Percentiles rank a stretch among this genome's conserved stretches.
These are phyloP conservation scores for Hsuehochloa calcarea DNA, from an alignment of 176 grass and related monocot species.

Conservation along the genomic window DNA sequence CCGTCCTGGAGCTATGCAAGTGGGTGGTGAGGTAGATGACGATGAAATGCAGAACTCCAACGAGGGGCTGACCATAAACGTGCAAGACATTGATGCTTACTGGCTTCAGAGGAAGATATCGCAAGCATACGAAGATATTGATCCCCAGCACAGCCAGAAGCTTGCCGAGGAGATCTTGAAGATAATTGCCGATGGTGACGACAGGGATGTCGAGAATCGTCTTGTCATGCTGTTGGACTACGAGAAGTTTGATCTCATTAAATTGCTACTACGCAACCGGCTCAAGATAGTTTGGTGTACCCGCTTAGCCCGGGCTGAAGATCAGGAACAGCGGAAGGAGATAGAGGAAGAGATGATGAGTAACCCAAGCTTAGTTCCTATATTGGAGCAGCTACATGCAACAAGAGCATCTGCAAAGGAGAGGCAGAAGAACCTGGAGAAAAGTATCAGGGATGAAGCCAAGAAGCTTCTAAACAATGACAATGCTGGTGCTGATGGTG, in stretches of 20 bases:
- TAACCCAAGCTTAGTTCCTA: constrained; percentile 49
- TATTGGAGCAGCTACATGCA: constrained; percentile 92
- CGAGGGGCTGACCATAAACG: constrained; percentile 65
- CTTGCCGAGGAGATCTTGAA: constrained; percentile 83
- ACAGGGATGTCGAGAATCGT: constrained; percentile 80
- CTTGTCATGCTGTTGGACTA: constrained; percentile 88
- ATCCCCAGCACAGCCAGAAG: constrained; percentile 82
- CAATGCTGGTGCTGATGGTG: constrained; percentile 35
- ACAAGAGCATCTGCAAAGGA: constrained; percentile 94
- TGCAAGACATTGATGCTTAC: constrained; percentile 97
- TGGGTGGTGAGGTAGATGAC: constrained; percentile 69
- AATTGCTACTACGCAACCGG: constrained; percentile 70
- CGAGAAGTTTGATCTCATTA: constrained; percentile 95
- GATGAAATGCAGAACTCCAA: constrained; percentile 70
- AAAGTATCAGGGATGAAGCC: constrained; percentile 87
- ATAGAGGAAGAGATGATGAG: constrained; percentile 88
- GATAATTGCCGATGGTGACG: constrained; percentile 81
- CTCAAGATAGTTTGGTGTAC: constrained; percentile 99
- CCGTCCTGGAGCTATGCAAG: constrained; percentile 74
- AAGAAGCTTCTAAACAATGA: constrained; percentile 85
- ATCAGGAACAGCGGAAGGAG: constrained; percentile 74
- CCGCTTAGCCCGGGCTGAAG: constrained; percentile 77
- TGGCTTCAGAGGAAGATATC: constrained; percentile 98
- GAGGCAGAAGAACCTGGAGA: constrained; percentile 88
- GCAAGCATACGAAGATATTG: constrained; percentile 79